Evolutionary conservation across 331 rosid species (phyloP), one percentile per base, ranked within the genome.

Genomic region (Pyracantha coccinea): DNA sequence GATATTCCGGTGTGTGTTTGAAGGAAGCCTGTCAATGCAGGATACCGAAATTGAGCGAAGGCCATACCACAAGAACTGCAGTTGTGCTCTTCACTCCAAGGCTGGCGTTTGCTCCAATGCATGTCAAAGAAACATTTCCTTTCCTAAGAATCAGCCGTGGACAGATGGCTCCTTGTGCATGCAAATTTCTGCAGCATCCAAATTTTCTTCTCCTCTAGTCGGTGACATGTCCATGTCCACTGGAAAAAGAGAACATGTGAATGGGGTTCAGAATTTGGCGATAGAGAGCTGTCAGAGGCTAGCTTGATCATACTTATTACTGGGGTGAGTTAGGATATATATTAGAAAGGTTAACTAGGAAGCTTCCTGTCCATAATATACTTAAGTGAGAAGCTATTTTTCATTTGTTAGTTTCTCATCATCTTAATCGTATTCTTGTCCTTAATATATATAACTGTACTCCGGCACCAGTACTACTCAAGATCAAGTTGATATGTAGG

Each of bases 61-160:
- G 71, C 88, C 88, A n/a, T 81, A 85, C 73, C 86, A 81, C 53
- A 50, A 75, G 41, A 75, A 78, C 61, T 85, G 86, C 63, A 65
- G 77, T 13, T 85, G 82, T 72, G 84, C 83, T 4, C 69, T 85
- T 31, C 84, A 85, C 33, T 35, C 66, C 21, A 76, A 79, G 33
- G 54, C 29, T 3, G 63, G 64, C 41, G 47, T 8, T 14, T 72
- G 68, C 66, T 32, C 69, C 10, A 55, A 17, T 45, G 9, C 27
- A 2, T 47, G 83, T 50, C 79, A 54, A 5, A 76, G 72, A 2
- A 73, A 21, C 11, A 32, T 85, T 68, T 72, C 77, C 2, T 78
- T 85, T 44, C 82, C 80, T 10, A 29, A 29, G 63, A 70, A 70
- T 47, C 47, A 52, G 10, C 53, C 47, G 2, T 29, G 63, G 74